Base-by-base conservation (phyloP, 2,329 filamentous ascomycete genomes). In the Passalora sequoiae region DNA sequence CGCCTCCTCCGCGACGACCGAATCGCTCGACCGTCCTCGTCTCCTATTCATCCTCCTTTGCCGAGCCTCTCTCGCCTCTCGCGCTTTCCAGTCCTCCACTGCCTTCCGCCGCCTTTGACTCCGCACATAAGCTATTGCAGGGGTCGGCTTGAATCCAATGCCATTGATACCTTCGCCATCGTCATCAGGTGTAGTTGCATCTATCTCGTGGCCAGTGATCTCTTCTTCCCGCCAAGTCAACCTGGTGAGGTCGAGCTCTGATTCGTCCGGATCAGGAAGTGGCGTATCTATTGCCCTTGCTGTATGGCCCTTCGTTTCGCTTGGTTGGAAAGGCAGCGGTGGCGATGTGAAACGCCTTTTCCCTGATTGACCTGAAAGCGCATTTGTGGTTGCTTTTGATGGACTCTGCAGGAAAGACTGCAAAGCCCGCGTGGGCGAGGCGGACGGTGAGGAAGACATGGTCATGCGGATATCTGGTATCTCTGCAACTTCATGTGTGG, bases 161-260 rank as follows among this genome's bases (percentile, higher is more conserved):
- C 79, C 79, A 54, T 83, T 81, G 50, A 82, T 73, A 4, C 79
- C 79, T 42, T 77, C 76, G 3, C 78, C 78, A 58, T 83, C 79
- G 55, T 81, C 78, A 28, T 72, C 73, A 41, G 79, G 75, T 4
- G 65, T 69, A 6, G 36, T 35, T 3, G 71, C 69, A 39, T 75
- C 69, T 15, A 65, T 66, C 22, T 70, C 59, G 54, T 81, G 75
- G 10, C 78, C 78, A 4, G 78, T 82, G 55, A 82, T 81, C 57
- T 83, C 79, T 27, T 69, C 69, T 50, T 78, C 75, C 55, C 74
- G 73, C 79, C 79, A 82, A 44, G 69, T 71, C 47, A 72, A 61
- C 25, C 60, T 55, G 6, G 63, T 54, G 19, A 28, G 27, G 29
- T 51, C 46, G 21, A 44, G 38, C 27, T 24, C 33, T 6, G 47